phyloP scores from a whole-genome alignment of 805 yeast species.

The Pichia heedii region DNA sequence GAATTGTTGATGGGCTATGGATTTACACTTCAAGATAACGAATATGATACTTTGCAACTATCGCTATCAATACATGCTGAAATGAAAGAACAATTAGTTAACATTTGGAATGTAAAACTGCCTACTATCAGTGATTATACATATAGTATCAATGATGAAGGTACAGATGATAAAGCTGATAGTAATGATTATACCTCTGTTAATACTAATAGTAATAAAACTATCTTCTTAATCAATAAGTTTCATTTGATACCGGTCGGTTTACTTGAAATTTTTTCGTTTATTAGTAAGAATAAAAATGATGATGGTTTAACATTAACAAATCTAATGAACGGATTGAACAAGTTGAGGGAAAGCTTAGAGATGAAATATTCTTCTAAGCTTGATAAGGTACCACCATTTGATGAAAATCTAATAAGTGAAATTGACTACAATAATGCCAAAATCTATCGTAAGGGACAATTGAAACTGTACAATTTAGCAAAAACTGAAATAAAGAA shows the following conservation, averaged over 20 bases:
- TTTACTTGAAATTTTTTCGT: constrained; percentile 45
- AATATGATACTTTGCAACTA: constrained; percentile 50
- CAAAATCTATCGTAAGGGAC: constrained; percentile 32
- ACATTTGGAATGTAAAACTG: constrained; percentile 18
- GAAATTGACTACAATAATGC: constrained; percentile 19
- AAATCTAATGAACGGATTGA: constrained; percentile 53
- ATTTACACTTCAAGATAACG: constrained; percentile 50
- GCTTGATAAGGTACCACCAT: constrained; percentile 11
- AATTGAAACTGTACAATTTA: constrained; percentile 29
- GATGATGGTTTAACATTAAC: constrained; percentile 41
- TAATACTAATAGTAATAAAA: constrained; percentile 10
- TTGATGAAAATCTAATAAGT: constrained; percentile 3
- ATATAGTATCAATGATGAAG: constrained; percentile 11
- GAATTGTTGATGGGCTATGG: constrained; percentile 80
- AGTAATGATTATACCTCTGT: not conserved
- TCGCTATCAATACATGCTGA: constrained; percentile 34
- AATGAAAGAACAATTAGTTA: not conserved
- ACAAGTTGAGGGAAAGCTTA: constrained; percentile 45
- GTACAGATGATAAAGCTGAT: not conserved
- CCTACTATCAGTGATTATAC: constrained; percentile 24
- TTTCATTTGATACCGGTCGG: constrained; percentile 33
- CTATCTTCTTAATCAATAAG: constrained; percentile 21
- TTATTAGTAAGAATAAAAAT: constrained; percentile 37
- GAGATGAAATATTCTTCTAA: constrained; percentile 33
- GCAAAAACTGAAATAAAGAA: constrained; percentile 33